These are phyloP conservation scores for Arxiozyma telluris DNA, from an alignment of 1,139 yeast species.

Conservation along the genomic window DNA sequence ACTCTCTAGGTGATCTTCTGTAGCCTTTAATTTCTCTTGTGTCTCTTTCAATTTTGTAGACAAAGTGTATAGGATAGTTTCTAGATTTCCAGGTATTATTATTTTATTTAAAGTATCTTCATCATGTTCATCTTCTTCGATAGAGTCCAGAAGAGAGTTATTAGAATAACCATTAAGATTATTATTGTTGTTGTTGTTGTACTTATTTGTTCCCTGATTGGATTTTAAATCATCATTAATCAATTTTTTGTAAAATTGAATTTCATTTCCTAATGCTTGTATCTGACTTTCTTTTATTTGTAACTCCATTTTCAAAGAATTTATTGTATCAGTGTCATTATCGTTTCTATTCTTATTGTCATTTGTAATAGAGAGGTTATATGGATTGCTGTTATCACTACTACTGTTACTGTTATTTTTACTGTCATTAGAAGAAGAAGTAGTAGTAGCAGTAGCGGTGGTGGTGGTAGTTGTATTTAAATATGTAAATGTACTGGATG, in stretches of 20 bases:
- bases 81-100: slow-evolving; percentile 16
- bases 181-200: neutral
- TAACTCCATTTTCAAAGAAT: slow-evolving; percentile 12
- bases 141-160: neutral
- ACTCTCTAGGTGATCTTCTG: slow-evolving; percentile 55
- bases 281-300: slow-evolving; percentile 35
- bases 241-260: slow-evolving; percentile 26
- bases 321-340: neutral
- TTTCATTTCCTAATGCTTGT: slow-evolving; percentile 33
- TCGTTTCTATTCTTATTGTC: neutral
- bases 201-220: neutral
- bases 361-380: neutral
- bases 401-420: neutral
- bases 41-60: slow-evolving; percentile 38
- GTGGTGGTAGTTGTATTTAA: neutral
- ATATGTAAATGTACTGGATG: neutral
- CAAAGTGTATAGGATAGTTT: slow-evolving; percentile 32
- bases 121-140: neutral
- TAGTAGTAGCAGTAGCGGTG: neutral
- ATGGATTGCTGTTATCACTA: neutral
- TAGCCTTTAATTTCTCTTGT: slow-evolving; percentile 48
- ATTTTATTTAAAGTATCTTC: neutral
- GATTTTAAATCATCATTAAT: slow-evolving; percentile 6
- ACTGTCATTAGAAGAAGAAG: neutral
- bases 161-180: slow-evolving; percentile 5